Base-by-base conservation (phyloP, 2,329 filamentous ascomycete genomes). In the Mycocentrospora acerina region DNA sequence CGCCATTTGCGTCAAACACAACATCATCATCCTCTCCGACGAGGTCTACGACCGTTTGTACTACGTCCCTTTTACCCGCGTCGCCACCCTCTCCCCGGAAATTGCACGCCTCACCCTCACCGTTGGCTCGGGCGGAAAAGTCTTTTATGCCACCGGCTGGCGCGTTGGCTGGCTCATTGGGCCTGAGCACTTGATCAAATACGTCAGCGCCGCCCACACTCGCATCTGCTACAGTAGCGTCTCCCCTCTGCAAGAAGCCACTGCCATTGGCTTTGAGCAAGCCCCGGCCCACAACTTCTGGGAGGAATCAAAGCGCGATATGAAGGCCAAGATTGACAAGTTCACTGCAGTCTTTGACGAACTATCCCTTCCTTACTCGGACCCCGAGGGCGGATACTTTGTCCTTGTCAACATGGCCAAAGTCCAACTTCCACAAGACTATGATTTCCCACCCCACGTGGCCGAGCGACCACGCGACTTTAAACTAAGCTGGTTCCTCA, bases 91-190 rank as follows among this genome's bases (percentile, higher is more conserved):
- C 13, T 95, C 89, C 0, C 90, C 90, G 0, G 90, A 96, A 66
- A 82, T 97, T 35, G 90, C 90, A 55, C 81, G 81, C 42, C 78
- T 95, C 52, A 97, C 93, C 4, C 71, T 98, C 32, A 97, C 93
- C 0, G 93, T 98, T 19, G 93, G 93, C 14, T 95, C 90, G 0
- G 93, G 90, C 1, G 93, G 93, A 57, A 98, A 98, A 79, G 94
- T 93, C 75, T 98, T 98, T 70, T 97, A 97, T 63, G 89, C 88
- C 40, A 98, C 93, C 0, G 93, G 93, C 32, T 98, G 93, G 93
- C 84, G 93, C 41, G 90, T 97, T 53, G 88, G 93, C 38, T 98
- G 91, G 83, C 75, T 98, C 25, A 93, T 97, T 61, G 93, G 93
- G 0, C 89, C 88, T 0, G 81, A 88, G 36, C 81, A 95, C 45